phyloP scores from a whole-genome alignment of 441 rosid species.

The Breynia disticha region DNA sequence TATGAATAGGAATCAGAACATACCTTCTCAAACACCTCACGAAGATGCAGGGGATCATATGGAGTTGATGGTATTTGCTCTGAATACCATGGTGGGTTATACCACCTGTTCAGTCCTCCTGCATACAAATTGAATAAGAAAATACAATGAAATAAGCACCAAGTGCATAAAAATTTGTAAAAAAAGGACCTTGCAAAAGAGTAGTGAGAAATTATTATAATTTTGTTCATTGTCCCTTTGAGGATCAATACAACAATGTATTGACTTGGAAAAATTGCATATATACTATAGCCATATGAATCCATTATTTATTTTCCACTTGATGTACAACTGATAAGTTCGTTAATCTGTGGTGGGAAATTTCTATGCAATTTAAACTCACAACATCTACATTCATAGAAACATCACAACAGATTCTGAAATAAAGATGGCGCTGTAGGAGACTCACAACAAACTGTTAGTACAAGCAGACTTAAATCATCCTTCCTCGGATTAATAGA shows the following conservation, averaged over 20 bases:
- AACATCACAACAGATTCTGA: not conserved
- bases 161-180: slow-evolving; percentile 10
- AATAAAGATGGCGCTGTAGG: not conserved
- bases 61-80: slow-evolving; percentile 81
- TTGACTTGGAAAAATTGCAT: no score
- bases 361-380: not conserved
- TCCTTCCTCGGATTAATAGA: slow-evolving; percentile 1
- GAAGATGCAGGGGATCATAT: slow-evolving; percentile 59
- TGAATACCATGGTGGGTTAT: slow-evolving; percentile 74
- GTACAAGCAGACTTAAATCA: not conserved
- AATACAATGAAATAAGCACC: not conserved
- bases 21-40: slow-evolving; percentile 80
- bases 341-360: no score
- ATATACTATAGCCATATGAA: no score
- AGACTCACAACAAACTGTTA: not conserved
- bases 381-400: slow-evolving; percentile 7
- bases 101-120: slow-evolving; percentile 92
- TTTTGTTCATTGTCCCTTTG: not conserved
- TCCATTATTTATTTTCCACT: no score
- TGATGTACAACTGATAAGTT: no score
- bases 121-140: slow-evolving; percentile 19
- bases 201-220: not conserved
- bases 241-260: no score
- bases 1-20: slow-evolving; percentile 8
- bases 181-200: slow-evolving; percentile 5